Conservation (phyloP, 495 filamentous ascomycete genomes). For the Daldinia vernicosa region DNA sequence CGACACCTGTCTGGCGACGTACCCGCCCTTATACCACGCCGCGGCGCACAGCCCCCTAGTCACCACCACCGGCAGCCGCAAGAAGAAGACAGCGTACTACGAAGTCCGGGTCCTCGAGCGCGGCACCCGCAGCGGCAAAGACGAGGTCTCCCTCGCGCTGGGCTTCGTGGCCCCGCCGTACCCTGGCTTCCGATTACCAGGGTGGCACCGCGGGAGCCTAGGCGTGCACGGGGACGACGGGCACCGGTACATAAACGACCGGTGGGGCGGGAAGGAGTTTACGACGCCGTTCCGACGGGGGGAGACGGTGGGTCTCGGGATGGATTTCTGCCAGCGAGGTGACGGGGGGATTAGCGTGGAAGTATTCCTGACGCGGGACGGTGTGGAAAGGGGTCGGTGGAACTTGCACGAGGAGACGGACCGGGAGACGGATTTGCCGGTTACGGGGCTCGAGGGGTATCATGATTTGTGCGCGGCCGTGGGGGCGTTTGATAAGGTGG, state of each 20-base stretch:
- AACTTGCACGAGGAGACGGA: slow-evolving; percentile 86
- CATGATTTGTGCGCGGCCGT: slow-evolving; percentile 84
- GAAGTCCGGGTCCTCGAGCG: slow-evolving; percentile 68
- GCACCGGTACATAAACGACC: slow-evolving; percentile 84
- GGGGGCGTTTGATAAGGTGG: slow-evolving; percentile 75
- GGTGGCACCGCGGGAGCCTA: slow-evolving; percentile 88
- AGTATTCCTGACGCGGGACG: slow-evolving; percentile 83
- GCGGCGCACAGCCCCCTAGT: slow-evolving; percentile 70
- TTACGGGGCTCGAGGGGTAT: slow-evolving; percentile 79
- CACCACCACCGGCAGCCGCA: too few species aligned
- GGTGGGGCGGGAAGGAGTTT: slow-evolving; percentile 83
- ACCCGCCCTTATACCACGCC: slow-evolving; percentile 80
- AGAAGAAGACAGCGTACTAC: slow-evolving; percentile 76
- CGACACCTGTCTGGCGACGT: slow-evolving; percentile 69
- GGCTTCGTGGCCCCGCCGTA: slow-evolving; percentile 86
- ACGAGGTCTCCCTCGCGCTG: slow-evolving; percentile 73
- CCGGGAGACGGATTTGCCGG: slow-evolving; percentile 65
- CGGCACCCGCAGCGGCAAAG: slow-evolving; percentile 39
- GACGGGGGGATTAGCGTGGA: slow-evolving; percentile 60
- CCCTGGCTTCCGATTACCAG: slow-evolving; percentile 85
- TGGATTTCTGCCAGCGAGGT: slow-evolving; percentile 62
- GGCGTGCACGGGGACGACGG: slow-evolving; percentile 93
- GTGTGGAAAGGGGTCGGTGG: slow-evolving; percentile 72
- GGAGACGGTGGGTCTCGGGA: slow-evolving; percentile 67
- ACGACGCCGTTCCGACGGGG: slow-evolving; percentile 56